Evolutionary conservation across 176 grass and related monocot species (phyloP), one percentile per base, ranked within the genome.

Genomic region (Rhynchospora tenuis): DNA sequence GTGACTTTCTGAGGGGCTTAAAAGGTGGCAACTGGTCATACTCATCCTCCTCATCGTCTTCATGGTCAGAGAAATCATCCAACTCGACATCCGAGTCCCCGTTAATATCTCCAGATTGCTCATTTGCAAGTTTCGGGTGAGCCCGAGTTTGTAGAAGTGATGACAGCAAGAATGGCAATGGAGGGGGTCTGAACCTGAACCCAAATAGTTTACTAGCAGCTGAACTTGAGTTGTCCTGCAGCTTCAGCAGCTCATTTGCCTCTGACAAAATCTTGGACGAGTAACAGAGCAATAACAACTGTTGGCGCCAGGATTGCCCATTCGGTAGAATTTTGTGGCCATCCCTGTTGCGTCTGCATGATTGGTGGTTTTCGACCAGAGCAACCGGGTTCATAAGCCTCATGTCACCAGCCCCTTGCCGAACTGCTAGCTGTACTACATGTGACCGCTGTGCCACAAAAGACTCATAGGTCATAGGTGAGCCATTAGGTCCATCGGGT

Each of bases 191-290:
- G 51, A 93, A 93, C 9, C 83, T 79, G 64, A 90, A 93, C 27
- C 89, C 90, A 63, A 93, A 93, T 52, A 90, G 80, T 45, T 96
- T 96, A 81, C 81, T 84, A 73, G 89, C 89, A 83, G 86, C 80
- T 50, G 80, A 82, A 82, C 13, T 82, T 7, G 80, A 90, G 73
- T 88, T 79, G 88, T 98, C 95, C 80, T 95, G 92, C 85, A 93
- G 83, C 81, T 92, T 93, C 84, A 96, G 61, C 69, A 99, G 86
- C 60, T 85, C 86, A 86, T 99, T 92, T 33, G 88, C 93, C 87
- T 96, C 93, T 24, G 91, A 96, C 31, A 99, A 85, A 86, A 99
- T 96, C 91, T 99, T 99, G 43, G 97, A 96, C 45, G 93, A 95
- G 85, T 89, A 96, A 80, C 93, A 99, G 73, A 96, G 71, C 27